phyloP scores from a whole-genome alignment of 495 filamentous ascomycete species.

The Lepidopterella palustris region DNA sequence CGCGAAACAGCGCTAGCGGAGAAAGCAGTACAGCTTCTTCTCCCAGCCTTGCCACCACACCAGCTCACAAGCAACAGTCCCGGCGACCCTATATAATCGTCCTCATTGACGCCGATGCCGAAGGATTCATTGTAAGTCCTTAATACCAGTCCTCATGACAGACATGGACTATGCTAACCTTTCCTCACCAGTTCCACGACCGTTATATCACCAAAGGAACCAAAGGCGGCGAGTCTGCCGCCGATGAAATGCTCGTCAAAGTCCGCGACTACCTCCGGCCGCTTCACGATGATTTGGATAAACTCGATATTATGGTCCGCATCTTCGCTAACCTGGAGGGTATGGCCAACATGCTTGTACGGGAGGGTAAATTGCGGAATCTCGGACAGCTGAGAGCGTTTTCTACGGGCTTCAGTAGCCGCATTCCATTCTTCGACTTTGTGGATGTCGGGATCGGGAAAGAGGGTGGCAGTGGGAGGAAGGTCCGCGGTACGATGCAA shows the following conservation, averaged over 20 bases:
- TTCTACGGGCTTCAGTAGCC: constrained; percentile 21
- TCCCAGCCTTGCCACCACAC: too few relatives aligned
- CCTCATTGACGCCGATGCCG: constrained; percentile 25
- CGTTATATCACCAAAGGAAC: constrained; percentile 32
- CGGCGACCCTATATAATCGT: constrained; percentile 21
- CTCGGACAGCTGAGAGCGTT: constrained; percentile 25
- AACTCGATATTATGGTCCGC: constrained; percentile 35
- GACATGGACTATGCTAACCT: too few relatives aligned
- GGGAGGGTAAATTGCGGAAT: constrained; percentile 27
- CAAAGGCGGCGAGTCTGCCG: constrained; percentile 36
- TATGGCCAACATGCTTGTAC: constrained; percentile 31
- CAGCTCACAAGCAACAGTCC: constrained; percentile 9
- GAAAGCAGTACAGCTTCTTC: constrained; percentile 10
- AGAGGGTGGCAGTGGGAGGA: constrained; percentile 17
- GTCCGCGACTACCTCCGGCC: constrained; percentile 33
- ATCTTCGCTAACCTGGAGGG: constrained; percentile 39
- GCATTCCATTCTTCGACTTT: constrained; percentile 23
- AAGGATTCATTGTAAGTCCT: constrained; percentile 22
- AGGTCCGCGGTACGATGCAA: constrained; percentile 14
- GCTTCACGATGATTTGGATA: constrained; percentile 28
- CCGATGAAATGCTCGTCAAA: constrained; percentile 34
- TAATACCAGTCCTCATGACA: too few relatives aligned
- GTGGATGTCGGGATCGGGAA: constrained; percentile 26
- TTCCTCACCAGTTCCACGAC: constrained; percentile 36
- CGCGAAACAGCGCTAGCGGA: constrained; percentile 18